Evolutionary conservation across 257 asterid species (phyloP).

Genomic region (Asclepias syriaca): DNA sequence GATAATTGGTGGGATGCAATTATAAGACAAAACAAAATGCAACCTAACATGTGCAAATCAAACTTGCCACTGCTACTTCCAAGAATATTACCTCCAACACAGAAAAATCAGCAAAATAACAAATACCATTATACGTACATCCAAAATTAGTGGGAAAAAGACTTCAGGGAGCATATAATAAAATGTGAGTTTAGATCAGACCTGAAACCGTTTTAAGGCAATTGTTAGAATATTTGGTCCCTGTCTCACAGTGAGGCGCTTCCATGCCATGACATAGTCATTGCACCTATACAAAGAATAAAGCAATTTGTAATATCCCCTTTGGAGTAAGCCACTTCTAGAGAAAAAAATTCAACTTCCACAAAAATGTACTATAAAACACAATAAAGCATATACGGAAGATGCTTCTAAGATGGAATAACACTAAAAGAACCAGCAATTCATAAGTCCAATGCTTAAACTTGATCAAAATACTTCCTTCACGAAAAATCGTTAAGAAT

Average conservation of each 20-base stretch:
- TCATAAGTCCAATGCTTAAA: neutral
- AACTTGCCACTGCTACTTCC: neutral
- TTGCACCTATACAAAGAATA: conserved; percentile 60
- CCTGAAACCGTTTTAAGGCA: conserved; percentile 99
- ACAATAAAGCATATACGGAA: neutral
- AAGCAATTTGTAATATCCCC: conserved; percentile 6
- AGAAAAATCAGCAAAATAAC: neutral
- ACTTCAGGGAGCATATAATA: neutral
- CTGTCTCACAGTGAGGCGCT: conserved; percentile 69
- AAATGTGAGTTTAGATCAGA: conserved; percentile 18
- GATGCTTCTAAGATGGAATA: neutral
- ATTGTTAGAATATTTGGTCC: conserved; percentile 95
- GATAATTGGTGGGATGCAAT: neutral
- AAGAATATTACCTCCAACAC: too few relatives aligned
- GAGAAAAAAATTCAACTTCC: neutral
- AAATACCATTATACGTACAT: neutral
- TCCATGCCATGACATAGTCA: conserved; percentile 97
- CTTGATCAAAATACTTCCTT: neutral
- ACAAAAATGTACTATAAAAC: neutral
- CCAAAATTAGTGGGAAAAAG: neutral
- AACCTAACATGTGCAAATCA: neutral
- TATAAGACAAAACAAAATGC: neutral
- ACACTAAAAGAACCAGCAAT: neutral
- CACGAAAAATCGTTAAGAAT: neutral
- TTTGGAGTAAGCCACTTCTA: neutral